Percentiles rank a stretch among this genome's conserved stretches.
Conservation (phyloP, 495 filamentous ascomycete species). For the Penicillium flavigenum region DNA sequence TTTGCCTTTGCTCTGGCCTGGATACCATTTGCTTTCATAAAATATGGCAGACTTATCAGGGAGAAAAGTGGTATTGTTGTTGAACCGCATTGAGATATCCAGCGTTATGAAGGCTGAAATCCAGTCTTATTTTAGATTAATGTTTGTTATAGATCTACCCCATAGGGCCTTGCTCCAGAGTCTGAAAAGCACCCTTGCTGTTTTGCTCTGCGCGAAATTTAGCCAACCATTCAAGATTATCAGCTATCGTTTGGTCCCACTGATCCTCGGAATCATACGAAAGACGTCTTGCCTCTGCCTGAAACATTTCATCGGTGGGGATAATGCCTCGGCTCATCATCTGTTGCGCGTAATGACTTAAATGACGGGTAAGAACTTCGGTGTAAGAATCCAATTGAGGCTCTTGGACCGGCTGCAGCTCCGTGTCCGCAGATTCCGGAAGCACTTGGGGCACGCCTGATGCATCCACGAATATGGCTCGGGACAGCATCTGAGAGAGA, state of each 20-base stretch:
- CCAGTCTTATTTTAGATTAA: too few species aligned
- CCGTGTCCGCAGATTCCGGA: too few species aligned
- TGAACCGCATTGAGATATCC: too few species aligned
- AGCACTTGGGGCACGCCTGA: not conserved
- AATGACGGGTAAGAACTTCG: conserved; percentile 22
- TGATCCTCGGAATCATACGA: conserved; percentile 60
- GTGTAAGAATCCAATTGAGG: conserved; percentile 15
- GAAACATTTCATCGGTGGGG: conserved; percentile 33
- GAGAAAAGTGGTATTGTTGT: too few species aligned
- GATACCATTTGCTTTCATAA: too few species aligned
- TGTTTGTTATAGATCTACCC: not conserved
- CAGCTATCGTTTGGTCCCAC: conserved; percentile 65
- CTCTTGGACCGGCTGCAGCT: not conserved
- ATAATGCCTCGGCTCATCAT: conserved; percentile 21
- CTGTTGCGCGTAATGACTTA: conserved; percentile 23
- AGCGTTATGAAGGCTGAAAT: too few species aligned
- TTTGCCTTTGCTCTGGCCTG: too few species aligned
- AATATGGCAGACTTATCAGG: too few species aligned
- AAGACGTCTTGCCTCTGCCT: conserved; percentile 51
- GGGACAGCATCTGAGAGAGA: conserved; percentile 17
- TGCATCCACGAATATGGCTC: not conserved
- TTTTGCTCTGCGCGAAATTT: conserved; percentile 47
- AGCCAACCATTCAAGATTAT: conserved; percentile 56
- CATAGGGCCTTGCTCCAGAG: not conserved
- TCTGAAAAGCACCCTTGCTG: not conserved